Evolutionary conservation across 2,329 filamentous ascomycete species (phyloP).

Genomic region (Acephala macrosclerotiorum): DNA sequence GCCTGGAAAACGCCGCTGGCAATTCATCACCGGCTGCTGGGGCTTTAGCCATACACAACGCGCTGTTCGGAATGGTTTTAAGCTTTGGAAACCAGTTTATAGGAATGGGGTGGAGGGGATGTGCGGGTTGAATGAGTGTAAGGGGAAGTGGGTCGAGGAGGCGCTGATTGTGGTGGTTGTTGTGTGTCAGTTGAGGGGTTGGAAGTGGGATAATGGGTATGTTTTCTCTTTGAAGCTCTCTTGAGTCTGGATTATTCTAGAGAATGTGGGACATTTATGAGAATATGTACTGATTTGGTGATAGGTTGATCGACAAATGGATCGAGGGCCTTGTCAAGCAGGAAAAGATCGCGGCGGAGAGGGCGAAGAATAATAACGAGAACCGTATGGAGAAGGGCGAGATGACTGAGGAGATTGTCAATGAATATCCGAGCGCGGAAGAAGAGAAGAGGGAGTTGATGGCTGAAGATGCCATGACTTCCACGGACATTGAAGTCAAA

Average conservation of each 20-base stretch:
- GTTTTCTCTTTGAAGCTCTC: too few species aligned
- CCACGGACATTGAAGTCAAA: constrained; percentile 3
- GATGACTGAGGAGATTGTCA: constrained; percentile 11
- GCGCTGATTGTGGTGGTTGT: constrained; percentile 18
- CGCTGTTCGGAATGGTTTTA: background rate
- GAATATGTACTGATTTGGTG: too few species aligned
- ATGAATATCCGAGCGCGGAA: background rate
- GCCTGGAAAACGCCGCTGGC: constrained; percentile 11
- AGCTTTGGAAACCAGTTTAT: constrained; percentile 2
- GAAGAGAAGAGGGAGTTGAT: constrained; percentile 17
- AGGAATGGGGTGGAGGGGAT: constrained; percentile 3
- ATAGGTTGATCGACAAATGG: constrained; percentile 19
- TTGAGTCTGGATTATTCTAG: too few species aligned
- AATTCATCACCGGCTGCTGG: constrained; percentile 8
- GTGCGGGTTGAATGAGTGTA: constrained; percentile 22
- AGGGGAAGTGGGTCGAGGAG: constrained; percentile 20
- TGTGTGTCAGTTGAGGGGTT: constrained; percentile 13
- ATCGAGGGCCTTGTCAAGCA: constrained; percentile 15
- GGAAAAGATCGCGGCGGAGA: constrained; percentile 1
- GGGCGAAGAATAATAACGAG: background rate
- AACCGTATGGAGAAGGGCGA: constrained; percentile 18
- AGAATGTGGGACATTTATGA: too few species aligned
- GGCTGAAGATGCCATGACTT: background rate
- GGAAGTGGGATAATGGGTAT: constrained; percentile 27
- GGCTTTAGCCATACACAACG: background rate